These are phyloP conservation scores for Lactifluus piperatus DNA, from an alignment of 768 basidiomycete genomes.

Conservation along the genomic window DNA sequence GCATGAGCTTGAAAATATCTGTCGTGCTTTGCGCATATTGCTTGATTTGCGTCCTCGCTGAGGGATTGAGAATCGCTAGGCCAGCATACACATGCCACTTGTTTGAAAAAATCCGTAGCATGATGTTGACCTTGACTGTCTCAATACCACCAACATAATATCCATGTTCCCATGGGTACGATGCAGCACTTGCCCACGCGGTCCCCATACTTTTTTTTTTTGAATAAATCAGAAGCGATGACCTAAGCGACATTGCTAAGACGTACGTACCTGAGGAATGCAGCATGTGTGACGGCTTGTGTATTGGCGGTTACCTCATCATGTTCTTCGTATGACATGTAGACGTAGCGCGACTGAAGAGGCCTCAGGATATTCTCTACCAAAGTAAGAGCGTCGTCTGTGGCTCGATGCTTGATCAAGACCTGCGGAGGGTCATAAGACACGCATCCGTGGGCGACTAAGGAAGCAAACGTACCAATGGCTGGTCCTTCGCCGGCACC, in stretches of 20 bases:
- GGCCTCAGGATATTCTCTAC: constrained; percentile 79
- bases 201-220: constrained; percentile 89
- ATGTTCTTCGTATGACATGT: constrained; percentile 94
- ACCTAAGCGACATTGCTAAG: not conserved
- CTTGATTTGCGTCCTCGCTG: constrained; percentile 79
- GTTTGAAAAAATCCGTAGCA: constrained; percentile 91
- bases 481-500: constrained; percentile 83
- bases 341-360: constrained; percentile 79
- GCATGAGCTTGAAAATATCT: constrained; percentile 94
- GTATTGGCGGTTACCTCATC: constrained; percentile 96
- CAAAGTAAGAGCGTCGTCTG: constrained; percentile 58
- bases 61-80: constrained; percentile 94
- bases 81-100: constrained; percentile 99
- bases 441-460: not conserved
- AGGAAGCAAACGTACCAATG: constrained; percentile 50
- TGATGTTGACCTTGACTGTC: constrained; percentile 95
- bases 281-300: constrained; percentile 96
- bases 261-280: constrained; percentile 73
- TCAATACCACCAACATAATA: constrained; percentile 96
- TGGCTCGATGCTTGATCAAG: constrained; percentile 78
- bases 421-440: constrained; percentile 41
- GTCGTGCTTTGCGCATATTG: constrained; percentile 81
- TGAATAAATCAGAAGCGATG: not conserved
- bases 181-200: constrained; percentile 70
- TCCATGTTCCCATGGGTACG: constrained; percentile 94